Evolutionary conservation across 352 stramenopile species (phyloP), one percentile per base, ranked within the genome.

Genomic region (Halophytophthora batemanensis): DNA sequence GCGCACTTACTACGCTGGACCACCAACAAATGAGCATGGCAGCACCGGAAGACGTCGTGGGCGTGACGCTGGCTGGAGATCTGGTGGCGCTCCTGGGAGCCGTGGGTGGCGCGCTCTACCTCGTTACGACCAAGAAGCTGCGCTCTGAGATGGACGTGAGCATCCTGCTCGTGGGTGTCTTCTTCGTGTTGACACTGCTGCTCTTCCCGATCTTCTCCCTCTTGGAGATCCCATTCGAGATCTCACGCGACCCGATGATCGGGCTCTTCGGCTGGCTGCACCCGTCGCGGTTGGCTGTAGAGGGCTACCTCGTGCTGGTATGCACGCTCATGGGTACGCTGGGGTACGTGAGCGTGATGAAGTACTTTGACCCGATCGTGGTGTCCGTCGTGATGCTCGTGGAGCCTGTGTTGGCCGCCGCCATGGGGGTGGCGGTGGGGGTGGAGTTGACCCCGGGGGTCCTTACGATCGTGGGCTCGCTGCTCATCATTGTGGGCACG

Each of bases 291-390:
- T 56, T 90, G n/a, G 54, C 66, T 36, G 76, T 83, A 1, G 87
- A 95, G 60, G 46, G 89, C 6, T 95, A 90, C 42, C 79, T 96
- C 45, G 86, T 93, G 12, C 40, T 96, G 21, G 71, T 96, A 17
- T 96, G 87, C 50, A 95, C 89, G 31, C 65, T 92, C 12, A 53
- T 95, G 0, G 86, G 88, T 46, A 95, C 83, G 11, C 77, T 92
- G 37, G 86, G 86, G 11, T 97, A 94, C 53, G 59, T 97, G 38
- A 72, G 73, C 2, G 82, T 91, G 11, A 87, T 97, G 75, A 96
- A 97, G 49, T 96, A 97, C 65, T 97, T 97, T 39, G 82, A 92
- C 38, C 74, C 87, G 21, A 88, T 97, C 45, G 86, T 96, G 19
- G 73, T 96, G 28, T 87, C 86, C 7, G 87, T 94, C 25, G 86